phyloP scores from a whole-genome alignment of 768 basidiomycete species.

The Macrolepiota albuminosa region DNA sequence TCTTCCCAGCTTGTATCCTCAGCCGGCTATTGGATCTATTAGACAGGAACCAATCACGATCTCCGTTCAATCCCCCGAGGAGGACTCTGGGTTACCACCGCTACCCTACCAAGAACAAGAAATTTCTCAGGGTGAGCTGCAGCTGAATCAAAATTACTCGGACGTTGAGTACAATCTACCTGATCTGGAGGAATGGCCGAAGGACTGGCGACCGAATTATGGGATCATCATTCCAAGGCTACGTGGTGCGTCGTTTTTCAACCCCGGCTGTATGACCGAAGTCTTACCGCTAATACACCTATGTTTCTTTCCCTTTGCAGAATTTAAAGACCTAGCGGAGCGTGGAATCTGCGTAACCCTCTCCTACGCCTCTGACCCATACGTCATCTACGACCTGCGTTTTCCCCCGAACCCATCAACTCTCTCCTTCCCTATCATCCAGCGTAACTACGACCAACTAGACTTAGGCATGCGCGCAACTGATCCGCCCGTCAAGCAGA shows the following conservation, averaged over 20 bases:
- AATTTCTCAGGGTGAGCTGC: not conserved
- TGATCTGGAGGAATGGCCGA: not conserved
- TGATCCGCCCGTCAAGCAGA: conserved; percentile 40
- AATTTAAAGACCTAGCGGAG: not conserved
- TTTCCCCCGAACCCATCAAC: not conserved
- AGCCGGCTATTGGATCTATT: not conserved
- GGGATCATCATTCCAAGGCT: not conserved
- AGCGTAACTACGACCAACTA: conserved; percentile 24
- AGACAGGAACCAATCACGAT: not conserved
- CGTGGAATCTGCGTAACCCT: not conserved
- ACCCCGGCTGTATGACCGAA: not conserved
- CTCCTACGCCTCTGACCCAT: not conserved
- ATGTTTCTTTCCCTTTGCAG: not conserved
- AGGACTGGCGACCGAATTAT: not conserved
- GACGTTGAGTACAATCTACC: not conserved
- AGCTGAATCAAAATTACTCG: not conserved
- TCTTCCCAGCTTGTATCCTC: not conserved
- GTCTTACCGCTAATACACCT: not conserved
- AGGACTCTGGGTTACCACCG: not conserved
- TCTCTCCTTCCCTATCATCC: not conserved
- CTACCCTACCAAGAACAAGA: not conserved
- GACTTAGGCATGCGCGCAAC: conserved; percentile 55
- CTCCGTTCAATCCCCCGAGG: not conserved
- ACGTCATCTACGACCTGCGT: not conserved
- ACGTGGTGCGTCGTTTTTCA: not conserved